phyloP scores from a whole-genome alignment of 2,329 filamentous ascomycete species.

The Aureobasidium sp. region DNA sequence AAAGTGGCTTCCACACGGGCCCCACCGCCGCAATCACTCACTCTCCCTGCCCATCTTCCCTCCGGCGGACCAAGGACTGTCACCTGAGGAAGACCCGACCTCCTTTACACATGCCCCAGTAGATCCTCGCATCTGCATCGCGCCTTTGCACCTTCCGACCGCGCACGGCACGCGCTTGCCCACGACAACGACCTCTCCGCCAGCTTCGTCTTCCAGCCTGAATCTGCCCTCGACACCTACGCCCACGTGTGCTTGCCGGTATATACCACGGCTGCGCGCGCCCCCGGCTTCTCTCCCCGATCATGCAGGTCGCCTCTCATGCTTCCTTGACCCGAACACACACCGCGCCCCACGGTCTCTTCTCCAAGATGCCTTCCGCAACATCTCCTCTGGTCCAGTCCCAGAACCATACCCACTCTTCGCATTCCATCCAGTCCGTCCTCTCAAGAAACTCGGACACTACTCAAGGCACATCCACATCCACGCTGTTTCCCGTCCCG shows the following conservation, averaged over 20 bases:
- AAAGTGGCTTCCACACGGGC: slow-evolving; percentile 10
- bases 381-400: slow-evolving; percentile 35
- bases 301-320: slow-evolving; percentile 27
- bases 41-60: not conserved
- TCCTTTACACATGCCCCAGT: slow-evolving; percentile 5
- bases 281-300: not conserved
- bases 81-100: not conserved
- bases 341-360: slow-evolving; percentile 26
- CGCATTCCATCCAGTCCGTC: slow-evolving; percentile 42
- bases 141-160: not conserved
- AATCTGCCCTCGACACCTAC: not conserved
- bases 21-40: slow-evolving; percentile 1
- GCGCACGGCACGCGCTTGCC: slow-evolving; percentile 11
- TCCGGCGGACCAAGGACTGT: not conserved
- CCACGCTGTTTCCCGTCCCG: slow-evolving; percentile 38
- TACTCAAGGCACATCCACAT: slow-evolving; percentile 39
- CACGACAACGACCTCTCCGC: not conserved
- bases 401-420: slow-evolving; percentile 40
- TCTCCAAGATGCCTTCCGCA: slow-evolving; percentile 20
- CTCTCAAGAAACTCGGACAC: slow-evolving; percentile 42
- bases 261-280: not conserved
- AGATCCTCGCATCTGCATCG: not conserved
- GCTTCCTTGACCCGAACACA: slow-evolving; percentile 24
- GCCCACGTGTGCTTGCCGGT: slow-evolving; percentile 6
- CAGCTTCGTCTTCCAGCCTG: not conserved